Evolutionary conservation across 2,329 filamentous ascomycete species (phyloP), one percentile per base, ranked within the genome.

Genomic region (Colletotrichum destructivum): DNA sequence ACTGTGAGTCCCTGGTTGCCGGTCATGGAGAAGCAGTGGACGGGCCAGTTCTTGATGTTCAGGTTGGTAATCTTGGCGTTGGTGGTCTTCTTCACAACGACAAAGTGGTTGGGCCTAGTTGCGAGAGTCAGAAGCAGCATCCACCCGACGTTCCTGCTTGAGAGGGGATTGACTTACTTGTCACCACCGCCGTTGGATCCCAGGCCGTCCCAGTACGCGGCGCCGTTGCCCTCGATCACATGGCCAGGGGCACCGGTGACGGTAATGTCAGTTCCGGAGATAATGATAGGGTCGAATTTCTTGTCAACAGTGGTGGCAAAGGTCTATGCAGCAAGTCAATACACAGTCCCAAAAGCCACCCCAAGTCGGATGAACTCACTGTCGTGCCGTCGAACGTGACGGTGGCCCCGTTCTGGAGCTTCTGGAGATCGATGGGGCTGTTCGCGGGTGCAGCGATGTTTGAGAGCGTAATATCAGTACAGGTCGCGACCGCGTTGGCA

Each of bases 11-110:
- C 51, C 46, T 44, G 55, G 65, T 69, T 72, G 23, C 69, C 69
- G 18, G 59, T 60, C 52, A 72, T 64, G 42, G 46, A 72, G 31
- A 72, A 72, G 54, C 69, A 72, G 59, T 72, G 69, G n/a, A 72
- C 69, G 40, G 69, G 69, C 69, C 69, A 72, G 69, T 69, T 69
- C 65, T 64, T 69, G 54, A 72, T 69, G 69, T 69, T 60, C 15
- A 72, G 69, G 54, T 60, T 52, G 40, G 59, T 60, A 47, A 72
- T 60, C 59, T 49, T 69, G 60, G 69, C 57, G 52, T 72, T 69
- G 52, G 15, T 56, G 16, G 69, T 72, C 44, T 72, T 60, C 60
- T 69, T 69, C 65, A 72, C 69, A 4, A 72, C 69, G 31, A 72
- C 40, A 23, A 72, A 69, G 54, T 69, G 69, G 47, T 72, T 60